Evolutionary conservation across 768 basidiomycete genomes (phyloP).

Genomic region (Amyloporia xantha): DNA sequence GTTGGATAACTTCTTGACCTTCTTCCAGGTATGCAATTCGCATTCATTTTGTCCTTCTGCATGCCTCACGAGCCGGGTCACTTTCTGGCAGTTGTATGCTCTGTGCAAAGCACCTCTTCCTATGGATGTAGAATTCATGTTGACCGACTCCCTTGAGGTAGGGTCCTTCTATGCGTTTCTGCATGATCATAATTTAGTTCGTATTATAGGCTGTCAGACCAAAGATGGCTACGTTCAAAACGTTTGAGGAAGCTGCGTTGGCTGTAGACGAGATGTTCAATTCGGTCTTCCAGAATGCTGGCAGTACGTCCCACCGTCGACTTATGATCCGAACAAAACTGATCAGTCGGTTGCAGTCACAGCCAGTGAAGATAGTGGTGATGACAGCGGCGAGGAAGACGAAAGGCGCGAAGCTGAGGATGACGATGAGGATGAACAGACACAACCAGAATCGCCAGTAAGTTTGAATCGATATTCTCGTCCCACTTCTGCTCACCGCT

Average conservation of each 20-base stretch:
- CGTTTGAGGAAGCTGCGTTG: constrained; percentile 75
- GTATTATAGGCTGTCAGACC: constrained; percentile 72
- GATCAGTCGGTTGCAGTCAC: constrained; percentile 24
- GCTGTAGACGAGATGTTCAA: constrained; percentile 91
- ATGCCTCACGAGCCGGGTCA: no score
- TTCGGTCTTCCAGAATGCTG: constrained; percentile 52
- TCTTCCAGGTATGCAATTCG: constrained; percentile 83
- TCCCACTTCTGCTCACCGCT: not conserved
- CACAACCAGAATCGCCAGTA: constrained; percentile 47
- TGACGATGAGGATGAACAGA: constrained; percentile 62
- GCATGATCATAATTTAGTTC: not conserved
- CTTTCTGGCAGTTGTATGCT: constrained; percentile 79
- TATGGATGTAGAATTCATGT: constrained; percentile 98
- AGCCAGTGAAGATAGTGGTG: constrained; percentile 50
- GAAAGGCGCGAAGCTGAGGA: constrained; percentile 44
- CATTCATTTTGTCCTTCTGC: not conserved
- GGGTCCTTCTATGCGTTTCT: constrained; percentile 15
- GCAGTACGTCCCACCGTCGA: constrained; percentile 32
- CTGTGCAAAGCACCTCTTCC: constrained; percentile 86
- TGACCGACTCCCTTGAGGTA: constrained; percentile 90
- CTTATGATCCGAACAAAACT: constrained; percentile 7
- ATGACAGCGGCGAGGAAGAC: constrained; percentile 52
- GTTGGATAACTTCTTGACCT: constrained; percentile 84
- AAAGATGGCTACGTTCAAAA: constrained; percentile 62
- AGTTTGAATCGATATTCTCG: constrained; percentile 15